Conservation (phyloP, 1,139 yeast genomes). For the Yamadazyma sp. region DNA sequence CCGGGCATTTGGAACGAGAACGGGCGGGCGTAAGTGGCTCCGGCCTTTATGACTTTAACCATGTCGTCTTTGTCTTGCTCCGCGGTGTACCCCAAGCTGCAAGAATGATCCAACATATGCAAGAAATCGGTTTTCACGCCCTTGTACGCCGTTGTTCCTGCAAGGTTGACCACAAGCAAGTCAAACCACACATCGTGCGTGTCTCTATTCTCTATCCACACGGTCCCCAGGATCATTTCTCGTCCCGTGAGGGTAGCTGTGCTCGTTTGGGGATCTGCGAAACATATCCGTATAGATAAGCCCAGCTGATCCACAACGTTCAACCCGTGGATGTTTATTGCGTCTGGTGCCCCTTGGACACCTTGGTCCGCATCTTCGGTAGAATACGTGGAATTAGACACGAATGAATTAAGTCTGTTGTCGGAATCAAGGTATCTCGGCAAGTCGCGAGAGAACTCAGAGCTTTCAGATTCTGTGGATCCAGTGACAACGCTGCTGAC, state of each 20-base stretch:
- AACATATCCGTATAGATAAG: background rate
- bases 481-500: too few species aligned
- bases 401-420: too few species aligned
- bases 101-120: conserved; percentile 1
- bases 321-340: too few species aligned
- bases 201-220: conserved; percentile 27
- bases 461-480: too few species aligned
- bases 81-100: background rate
- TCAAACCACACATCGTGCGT: conserved; percentile 32
- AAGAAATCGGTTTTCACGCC: conserved; percentile 1
- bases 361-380: too few species aligned
- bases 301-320: background rate
- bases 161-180: conserved; percentile 43
- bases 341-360: too few species aligned
- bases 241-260: conserved; percentile 11
- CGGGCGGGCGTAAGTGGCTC: conserved; percentile 30
- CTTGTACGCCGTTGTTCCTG: conserved; percentile 22
- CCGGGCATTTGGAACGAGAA: conserved; percentile 44
- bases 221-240: conserved; percentile 28
- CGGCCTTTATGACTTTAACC: background rate
- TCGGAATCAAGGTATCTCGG: too few species aligned
- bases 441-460: too few species aligned
- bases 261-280: background rate
- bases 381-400: too few species aligned
- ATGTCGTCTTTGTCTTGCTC: background rate